A percentile compares a stretch with the other conserved stretches of the same genome.
Evolutionary conservation across 1,284 basidiomycete genomes (phyloP).

Genomic region (Boletus mariae): DNA sequence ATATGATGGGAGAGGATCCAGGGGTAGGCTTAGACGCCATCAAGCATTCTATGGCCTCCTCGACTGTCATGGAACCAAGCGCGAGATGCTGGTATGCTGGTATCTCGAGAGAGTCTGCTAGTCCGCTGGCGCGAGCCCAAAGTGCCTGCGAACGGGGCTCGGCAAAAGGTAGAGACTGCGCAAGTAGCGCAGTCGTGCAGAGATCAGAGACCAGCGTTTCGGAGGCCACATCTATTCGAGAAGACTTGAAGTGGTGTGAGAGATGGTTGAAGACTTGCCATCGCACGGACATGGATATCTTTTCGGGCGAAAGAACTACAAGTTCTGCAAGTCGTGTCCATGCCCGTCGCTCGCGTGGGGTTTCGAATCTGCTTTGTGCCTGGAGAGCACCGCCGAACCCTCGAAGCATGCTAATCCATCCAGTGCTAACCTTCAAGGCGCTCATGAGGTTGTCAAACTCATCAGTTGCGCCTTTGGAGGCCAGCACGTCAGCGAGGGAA

Average conservation of each 20-base stretch:
- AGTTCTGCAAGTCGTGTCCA: slow-evolving; percentile 55
- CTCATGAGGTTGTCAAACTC: slow-evolving; percentile 39
- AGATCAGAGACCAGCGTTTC: slow-evolving; percentile 42
- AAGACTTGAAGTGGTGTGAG: slow-evolving; percentile 33
- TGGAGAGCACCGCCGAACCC: slow-evolving; percentile 27
- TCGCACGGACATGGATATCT: slow-evolving; percentile 26
- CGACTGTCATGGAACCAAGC: slow-evolving; percentile 47
- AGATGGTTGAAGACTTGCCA: slow-evolving; percentile 20
- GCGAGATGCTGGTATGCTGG: slow-evolving; percentile 54
- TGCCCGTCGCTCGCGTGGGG: slow-evolving; percentile 46
- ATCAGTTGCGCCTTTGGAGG: slow-evolving; percentile 35
- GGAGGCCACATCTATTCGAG: slow-evolving; percentile 5
- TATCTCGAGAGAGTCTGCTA: slow-evolving; percentile 27
- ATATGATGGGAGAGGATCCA: slow-evolving; percentile 41
- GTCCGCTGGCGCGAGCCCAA: slow-evolving; percentile 39
- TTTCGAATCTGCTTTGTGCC: slow-evolving; percentile 35
- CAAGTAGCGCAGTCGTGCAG: slow-evolving; percentile 55
- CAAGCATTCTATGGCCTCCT: slow-evolving; percentile 45
- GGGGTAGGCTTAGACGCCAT: slow-evolving; percentile 15
- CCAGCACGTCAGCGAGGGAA: slow-evolving; percentile 35
- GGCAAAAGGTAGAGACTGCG: slow-evolving; percentile 35
- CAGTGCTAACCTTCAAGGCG: slow-evolving; percentile 42
- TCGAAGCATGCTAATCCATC: slow-evolving; percentile 39
- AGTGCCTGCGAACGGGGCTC: slow-evolving; percentile 36
- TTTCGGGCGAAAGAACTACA: slow-evolving; percentile 38